Base-by-base conservation (phyloP, 257 asterid species). In the Thymus mandschuricus region DNA sequence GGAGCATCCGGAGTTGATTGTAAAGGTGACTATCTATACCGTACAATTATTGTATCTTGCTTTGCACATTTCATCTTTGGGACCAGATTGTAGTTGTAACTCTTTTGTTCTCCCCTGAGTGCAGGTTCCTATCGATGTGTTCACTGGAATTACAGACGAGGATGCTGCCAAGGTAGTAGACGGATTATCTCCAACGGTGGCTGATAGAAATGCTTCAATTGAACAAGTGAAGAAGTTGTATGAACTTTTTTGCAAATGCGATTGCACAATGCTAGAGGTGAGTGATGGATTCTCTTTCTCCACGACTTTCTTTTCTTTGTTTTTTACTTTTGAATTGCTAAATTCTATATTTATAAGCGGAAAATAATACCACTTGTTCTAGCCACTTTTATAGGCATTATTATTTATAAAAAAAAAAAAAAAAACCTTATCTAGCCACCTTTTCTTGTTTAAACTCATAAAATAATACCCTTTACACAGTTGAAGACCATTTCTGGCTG, bases 141-240 rank as follows among this genome's bases (percentile, higher is more conserved):
- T 95, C 75, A 86, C 87, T 31, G 99, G 99, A 81, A 92, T 95
- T 44, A 95, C 96, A 68, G 96, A 95, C 69, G 94, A 88, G 75
- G 98, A 95, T 86, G 99, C 97, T 28, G 97, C 94, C 62, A 95
- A 95, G 87, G 99, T 95, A 58, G 99, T 95, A 10, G 99, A 95
- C 82, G 99, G 98, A 63, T 85, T 95, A 75, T 81, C 98, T 50
- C 99, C 91, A 50, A 89, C 80, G 70, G 96, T 80, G 76, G 98
- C 98, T 33, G 99, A 95, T 77, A 87, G 95, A 83, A 81, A 81
- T 63, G 84, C 90, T 75, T 87, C 96, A 28, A 89, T 95, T 69
- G 97, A 92, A 79, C 99, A 95, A 89, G 99, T 95, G 89, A 95
- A 95, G 86, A 92, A 92, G 85, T 75, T 95, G 61, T 95, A 95